Conservation (phyloP, 2,329 filamentous ascomycete species). For the Escovopsis weberi region DNA sequence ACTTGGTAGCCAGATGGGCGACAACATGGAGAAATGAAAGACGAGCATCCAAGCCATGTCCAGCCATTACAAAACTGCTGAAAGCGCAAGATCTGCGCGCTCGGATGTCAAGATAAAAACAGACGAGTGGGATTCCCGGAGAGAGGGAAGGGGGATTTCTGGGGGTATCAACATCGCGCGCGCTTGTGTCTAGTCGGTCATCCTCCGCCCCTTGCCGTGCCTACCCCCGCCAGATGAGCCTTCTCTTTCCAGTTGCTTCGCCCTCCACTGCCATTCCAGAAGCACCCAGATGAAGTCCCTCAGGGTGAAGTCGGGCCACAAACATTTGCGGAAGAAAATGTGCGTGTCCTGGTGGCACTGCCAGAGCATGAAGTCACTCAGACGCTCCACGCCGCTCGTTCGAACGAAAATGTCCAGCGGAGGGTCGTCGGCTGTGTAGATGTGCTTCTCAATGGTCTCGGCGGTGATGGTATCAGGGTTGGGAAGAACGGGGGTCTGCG, state of each 20-base stretch:
- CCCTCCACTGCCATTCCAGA: constrained; percentile 70
- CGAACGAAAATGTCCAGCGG: constrained; percentile 83
- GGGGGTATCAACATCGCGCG: constrained; percentile 9
- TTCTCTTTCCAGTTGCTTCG: constrained; percentile 42
- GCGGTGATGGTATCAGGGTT: constrained; percentile 82
- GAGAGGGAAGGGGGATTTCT: background rate
- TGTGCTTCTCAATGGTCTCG: constrained; percentile 68
- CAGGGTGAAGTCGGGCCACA: constrained; percentile 94
- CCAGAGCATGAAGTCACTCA: constrained; percentile 99
- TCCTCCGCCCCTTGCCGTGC: constrained; percentile 12
- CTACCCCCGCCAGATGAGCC: constrained; percentile 23
- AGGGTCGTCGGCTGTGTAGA: constrained; percentile 75
- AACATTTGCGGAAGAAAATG: constrained; percentile 78
- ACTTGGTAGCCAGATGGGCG: too few relatives aligned
- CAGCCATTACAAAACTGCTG: background rate
- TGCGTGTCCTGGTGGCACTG: constrained; percentile 89
- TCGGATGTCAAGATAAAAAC: too few relatives aligned
- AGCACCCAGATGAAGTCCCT: constrained; percentile 88
- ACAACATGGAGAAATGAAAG: too few relatives aligned
- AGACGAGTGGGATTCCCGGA: too few relatives aligned
- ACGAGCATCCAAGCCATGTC: too few relatives aligned
- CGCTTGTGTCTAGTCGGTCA: constrained; percentile 8
- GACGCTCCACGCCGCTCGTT: constrained; percentile 79
- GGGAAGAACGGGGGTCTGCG: constrained; percentile 25
- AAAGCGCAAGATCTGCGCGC: too few relatives aligned